Evolutionary conservation across 192 early-diverging fungal genomes (phyloP), one percentile per base, ranked within the genome.

Genomic region (Backusella liffmaniae): DNA sequence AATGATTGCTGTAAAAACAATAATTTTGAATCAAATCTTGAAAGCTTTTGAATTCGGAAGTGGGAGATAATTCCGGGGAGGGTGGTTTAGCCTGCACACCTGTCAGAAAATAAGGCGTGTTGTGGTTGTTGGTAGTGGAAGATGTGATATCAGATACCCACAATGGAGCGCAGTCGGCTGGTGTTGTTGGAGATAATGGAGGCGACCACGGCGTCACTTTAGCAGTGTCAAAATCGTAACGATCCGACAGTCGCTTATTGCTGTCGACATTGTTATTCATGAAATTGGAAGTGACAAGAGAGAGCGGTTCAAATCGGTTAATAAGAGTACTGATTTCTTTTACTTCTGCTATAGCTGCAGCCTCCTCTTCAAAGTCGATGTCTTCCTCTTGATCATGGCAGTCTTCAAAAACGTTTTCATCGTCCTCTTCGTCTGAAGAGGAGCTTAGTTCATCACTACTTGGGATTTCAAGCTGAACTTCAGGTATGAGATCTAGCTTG

Each of bases 401-500:
- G 56, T 62, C 56, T 12, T 62, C 56, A 13, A 62, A 62, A 29
- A 62, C 56, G 9, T 69, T 23, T 21, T 41, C 36, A 37, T 69
- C 67, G 10, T 49, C 70, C 32, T 70, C 68, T 10, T 71, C 70
- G 32, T 71, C 70, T 1, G 70, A 71, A 49, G 69, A 70, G 12
- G 70, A 71, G 5, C 39, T 44, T 29, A 44, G 42, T 23, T 35
- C 46, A 23, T 36, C 30, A 7, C 36, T 51, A 36, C 59, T n/a
- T 10, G 66, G 35, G 15, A 21, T n/a, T 15, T 30, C 26, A 18
- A 66, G 34, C 42, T 32, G 23, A 21, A 42, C 5, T 3, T 74
- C 18, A 16, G 73, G 59, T n/a, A 74, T 9, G 29, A 74, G 29
- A 39, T 66, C n/a, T 68, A 94, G 82, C 75, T 90, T 84, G 84